phyloP scores from a whole-genome alignment of 352 stramenopile genomes.

The Phytopythium helicoides region DNA sequence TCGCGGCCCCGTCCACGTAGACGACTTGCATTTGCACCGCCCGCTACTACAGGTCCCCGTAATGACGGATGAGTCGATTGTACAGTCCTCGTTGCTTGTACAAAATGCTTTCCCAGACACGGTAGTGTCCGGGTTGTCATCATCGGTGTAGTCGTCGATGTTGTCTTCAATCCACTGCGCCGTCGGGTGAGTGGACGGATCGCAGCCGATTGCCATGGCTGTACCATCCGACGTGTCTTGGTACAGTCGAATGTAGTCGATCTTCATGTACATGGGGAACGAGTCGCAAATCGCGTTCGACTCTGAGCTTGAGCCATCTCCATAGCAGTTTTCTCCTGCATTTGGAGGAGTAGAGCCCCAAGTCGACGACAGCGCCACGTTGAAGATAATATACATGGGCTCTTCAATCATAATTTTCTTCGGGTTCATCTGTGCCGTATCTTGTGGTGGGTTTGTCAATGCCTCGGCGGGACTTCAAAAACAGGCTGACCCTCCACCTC shows the following conservation, averaged over 20 bases:
- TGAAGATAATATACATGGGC: conserved; percentile 89
- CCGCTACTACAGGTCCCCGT: conserved; percentile 15
- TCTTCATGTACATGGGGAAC: too few relatives aligned
- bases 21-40: conserved; percentile 14
- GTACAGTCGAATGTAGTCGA: conserved; percentile 22
- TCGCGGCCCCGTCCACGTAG: conserved; percentile 14
- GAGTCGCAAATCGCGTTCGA: too few relatives aligned
- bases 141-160: conserved; percentile 51
- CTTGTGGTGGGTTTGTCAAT: conserved; percentile 12
- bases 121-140: conserved; percentile 27
- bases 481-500: conserved; percentile 63
- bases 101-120: conserved; percentile 41
- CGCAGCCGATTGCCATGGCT: conserved; percentile 31
- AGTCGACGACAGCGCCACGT: conserved; percentile 85
- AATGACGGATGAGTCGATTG: conserved; percentile 19
- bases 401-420: conserved; percentile 83
- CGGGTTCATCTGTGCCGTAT: conserved; percentile 43
- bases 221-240: conserved; percentile 29
- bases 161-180: conserved; percentile 49
- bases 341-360: conserved; percentile 13
- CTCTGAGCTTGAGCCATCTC: conserved; percentile 11
- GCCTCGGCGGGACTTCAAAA: conserved; percentile 30
- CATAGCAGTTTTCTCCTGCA: conserved; percentile 26
- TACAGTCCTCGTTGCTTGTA: conserved; percentile 36
- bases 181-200: conserved; percentile 43